phyloP scores from a whole-genome alignment of 345 rosid species.

The Salix dunnii region DNA sequence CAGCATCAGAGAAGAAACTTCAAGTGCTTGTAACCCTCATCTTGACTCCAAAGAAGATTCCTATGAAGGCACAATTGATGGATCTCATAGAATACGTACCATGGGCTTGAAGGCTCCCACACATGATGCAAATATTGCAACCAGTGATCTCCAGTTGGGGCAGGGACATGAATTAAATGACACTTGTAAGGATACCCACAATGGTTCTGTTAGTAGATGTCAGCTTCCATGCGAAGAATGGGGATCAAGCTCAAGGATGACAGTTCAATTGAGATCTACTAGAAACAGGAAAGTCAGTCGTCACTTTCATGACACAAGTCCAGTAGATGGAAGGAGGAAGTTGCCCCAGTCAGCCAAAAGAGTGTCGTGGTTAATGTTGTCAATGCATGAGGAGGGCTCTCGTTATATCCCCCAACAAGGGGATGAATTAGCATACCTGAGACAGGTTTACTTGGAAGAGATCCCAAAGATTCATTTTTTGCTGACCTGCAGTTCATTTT shows the following conservation, averaged over 20 bases:
- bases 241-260: constrained; percentile 61
- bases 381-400: constrained; percentile 78
- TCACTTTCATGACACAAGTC: constrained; percentile 54
- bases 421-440: constrained; percentile 80
- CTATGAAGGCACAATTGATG: constrained; percentile 38
- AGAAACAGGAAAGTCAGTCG: constrained; percentile 76
- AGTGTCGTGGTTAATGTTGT: constrained; percentile 79
- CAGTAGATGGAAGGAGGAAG: constrained; percentile 50
- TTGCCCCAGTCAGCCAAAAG: constrained; percentile 48
- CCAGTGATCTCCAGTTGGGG: constrained; percentile 21
- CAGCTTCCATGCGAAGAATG: constrained; percentile 54
- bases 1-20: constrained; percentile 42
- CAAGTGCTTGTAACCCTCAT: constrained; percentile 38
- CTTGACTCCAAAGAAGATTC: constrained; percentile 30
- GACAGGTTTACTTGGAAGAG: constrained; percentile 61
- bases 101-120: constrained; percentile 31
- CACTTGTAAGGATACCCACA: constrained; percentile 10
- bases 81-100: constrained; percentile 31
- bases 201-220: constrained; percentile 27
- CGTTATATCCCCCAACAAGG: constrained; percentile 91
- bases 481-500: neutral
- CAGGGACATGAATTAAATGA: constrained; percentile 38
- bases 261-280: constrained; percentile 69
- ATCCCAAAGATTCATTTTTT: neutral
- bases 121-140: constrained; percentile 27